phyloP scores from a whole-genome alignment of 1,139 yeast genomes.

The Lodderomyces jiufengensis region DNA sequence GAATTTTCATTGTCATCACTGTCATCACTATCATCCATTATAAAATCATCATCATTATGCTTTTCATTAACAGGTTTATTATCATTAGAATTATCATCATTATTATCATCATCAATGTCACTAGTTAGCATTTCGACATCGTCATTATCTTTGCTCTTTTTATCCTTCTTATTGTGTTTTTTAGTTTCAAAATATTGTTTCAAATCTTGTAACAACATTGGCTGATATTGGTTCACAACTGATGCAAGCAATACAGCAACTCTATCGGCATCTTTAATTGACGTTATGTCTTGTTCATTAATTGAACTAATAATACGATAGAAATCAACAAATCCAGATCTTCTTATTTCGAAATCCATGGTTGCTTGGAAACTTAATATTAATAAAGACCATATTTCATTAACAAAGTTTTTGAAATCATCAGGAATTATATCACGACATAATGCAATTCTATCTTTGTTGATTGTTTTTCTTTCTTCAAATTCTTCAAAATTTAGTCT shows the following conservation, averaged over 20 bases:
- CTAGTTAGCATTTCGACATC: slow-evolving; percentile 11
- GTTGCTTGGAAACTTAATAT: slow-evolving; percentile 72
- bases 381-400: slow-evolving; percentile 55
- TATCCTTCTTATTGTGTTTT: not conserved
- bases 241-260: slow-evolving; percentile 60
- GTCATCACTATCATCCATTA: slow-evolving; percentile 9
- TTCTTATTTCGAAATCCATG: slow-evolving; percentile 64
- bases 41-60: slow-evolving; percentile 12
- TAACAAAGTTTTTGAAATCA: slow-evolving; percentile 42
- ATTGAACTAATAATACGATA: slow-evolving; percentile 47
- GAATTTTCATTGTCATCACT: slow-evolving; percentile 9
- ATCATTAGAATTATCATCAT: slow-evolving; percentile 9
- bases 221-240: slow-evolving; percentile 59
- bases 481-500: slow-evolving; percentile 22
- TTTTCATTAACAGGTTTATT: slow-evolving; percentile 9
- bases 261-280: slow-evolving; percentile 22
- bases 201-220: slow-evolving; percentile 21
- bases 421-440: slow-evolving; percentile 22
- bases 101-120: slow-evolving; percentile 9
- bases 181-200: not conserved
- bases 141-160: slow-evolving; percentile 2
- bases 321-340: slow-evolving; percentile 55
- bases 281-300: slow-evolving; percentile 17
- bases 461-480: slow-evolving; percentile 24
- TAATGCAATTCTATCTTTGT: slow-evolving; percentile 26